Evolutionary conservation across 306 rosid species (phyloP).

Genomic region (Potentilla sterilis): DNA sequence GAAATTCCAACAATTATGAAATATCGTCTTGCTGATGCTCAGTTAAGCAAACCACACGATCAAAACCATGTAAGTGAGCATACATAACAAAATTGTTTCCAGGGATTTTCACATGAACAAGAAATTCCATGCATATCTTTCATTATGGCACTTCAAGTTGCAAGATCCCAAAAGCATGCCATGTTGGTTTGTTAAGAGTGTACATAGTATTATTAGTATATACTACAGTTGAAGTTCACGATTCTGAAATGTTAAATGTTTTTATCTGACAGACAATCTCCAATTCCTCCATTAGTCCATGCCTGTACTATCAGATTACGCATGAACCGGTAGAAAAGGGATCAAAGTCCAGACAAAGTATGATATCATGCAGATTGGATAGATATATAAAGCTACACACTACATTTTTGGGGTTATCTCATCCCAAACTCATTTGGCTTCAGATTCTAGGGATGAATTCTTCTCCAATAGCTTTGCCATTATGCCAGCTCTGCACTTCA

Average conservation of each 20-base stretch:
- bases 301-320: no score
- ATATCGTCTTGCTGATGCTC: conserved; percentile 10
- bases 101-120: conserved; percentile 1
- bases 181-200: not conserved
- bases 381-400: not conserved
- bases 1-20: not conserved
- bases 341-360: conserved; percentile 3
- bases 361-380: conserved; percentile 1
- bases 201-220: not conserved
- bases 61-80: not conserved
- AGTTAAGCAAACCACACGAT: conserved; percentile 3
- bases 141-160: conserved; percentile 5
- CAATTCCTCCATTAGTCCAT: no score
- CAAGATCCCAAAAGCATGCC: not conserved
- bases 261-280: no score
- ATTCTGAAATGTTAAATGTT: not conserved
- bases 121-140: not conserved
- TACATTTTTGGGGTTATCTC: conserved; percentile 75
- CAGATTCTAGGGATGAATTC: no score
- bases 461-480: conserved; percentile 63
- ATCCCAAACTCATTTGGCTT: conserved; percentile 66
- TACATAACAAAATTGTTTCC: not conserved
- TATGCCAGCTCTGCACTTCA: conserved; percentile 64
- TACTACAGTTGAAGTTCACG: conserved; percentile 1
- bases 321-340: no score